Evolutionary conservation across 2,329 filamentous ascomycete genomes (phyloP).

Genomic region (Alternaria incomplexa): DNA sequence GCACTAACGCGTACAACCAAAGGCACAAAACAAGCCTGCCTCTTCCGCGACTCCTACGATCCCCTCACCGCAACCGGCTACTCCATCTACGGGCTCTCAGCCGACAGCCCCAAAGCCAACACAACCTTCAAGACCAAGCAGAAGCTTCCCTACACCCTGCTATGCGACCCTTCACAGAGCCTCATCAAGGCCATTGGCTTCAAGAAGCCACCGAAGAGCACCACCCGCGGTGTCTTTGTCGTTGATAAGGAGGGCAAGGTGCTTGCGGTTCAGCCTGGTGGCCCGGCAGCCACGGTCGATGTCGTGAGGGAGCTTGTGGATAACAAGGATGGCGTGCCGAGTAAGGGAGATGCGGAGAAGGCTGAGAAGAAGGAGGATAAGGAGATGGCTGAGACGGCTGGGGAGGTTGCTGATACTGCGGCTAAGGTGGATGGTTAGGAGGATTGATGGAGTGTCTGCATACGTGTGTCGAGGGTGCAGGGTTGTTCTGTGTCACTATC

Average conservation of each 20-base stretch:
- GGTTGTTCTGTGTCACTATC: background rate
- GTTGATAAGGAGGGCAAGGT: slow-evolving; percentile 83
- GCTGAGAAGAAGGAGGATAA: slow-evolving; percentile 45
- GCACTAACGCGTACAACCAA: slow-evolving; percentile 15
- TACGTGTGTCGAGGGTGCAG: background rate
- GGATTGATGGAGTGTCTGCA: slow-evolving; percentile 7
- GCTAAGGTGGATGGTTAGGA: slow-evolving; percentile 44
- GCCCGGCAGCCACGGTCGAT: slow-evolving; percentile 78
- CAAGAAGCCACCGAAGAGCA: slow-evolving; percentile 82
- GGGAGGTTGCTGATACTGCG: slow-evolving; percentile 23
- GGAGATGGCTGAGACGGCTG: slow-evolving; percentile 54
- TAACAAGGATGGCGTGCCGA: slow-evolving; percentile 33
- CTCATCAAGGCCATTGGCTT: slow-evolving; percentile 88
- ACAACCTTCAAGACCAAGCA: slow-evolving; percentile 92
- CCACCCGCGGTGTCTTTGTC: slow-evolving; percentile 85
- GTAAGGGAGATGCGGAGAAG: slow-evolving; percentile 36
- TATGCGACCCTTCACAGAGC: slow-evolving; percentile 78
- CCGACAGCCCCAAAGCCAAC: slow-evolving; percentile 89
- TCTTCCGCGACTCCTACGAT: slow-evolving; percentile 86
- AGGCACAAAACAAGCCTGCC: slow-evolving; percentile 93
- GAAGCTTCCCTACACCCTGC: slow-evolving; percentile 82
- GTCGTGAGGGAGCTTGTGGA: slow-evolving; percentile 72
- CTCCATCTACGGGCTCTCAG: slow-evolving; percentile 86
- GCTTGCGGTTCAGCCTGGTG: slow-evolving; percentile 74
- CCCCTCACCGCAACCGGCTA: slow-evolving; percentile 79